Base-by-base conservation (phyloP, 208 protist species). In the Balamuthia mandrillaris region DNA sequence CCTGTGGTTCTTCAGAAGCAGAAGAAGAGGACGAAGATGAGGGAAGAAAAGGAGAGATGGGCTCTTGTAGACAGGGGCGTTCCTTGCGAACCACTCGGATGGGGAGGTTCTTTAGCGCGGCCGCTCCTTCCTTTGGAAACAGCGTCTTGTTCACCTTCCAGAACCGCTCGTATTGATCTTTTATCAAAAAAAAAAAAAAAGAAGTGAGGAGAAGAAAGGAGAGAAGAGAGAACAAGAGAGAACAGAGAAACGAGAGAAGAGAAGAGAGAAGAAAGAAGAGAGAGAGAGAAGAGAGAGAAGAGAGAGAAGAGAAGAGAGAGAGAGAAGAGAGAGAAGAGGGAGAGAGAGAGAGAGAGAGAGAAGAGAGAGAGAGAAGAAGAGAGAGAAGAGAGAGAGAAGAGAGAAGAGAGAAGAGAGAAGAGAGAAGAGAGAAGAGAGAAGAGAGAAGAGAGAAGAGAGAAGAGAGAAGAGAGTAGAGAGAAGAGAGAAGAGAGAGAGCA, bases 111-210 rank as follows among this genome's bases (percentile, higher is more conserved):
- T 58, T 78, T n/a, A 78, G 70, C 0, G 14, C 47, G 6, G 37
- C 29, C 70, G 39, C 58, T n/a, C n/a, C n/a, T n/a, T 79, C 70
- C 29, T 77, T 39, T 39, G 70, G 70, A 33, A 56, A 79, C 27
- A 79, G 47, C 3, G 60, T 42, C n/a, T 79, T 49, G 27, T 79
- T 79, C 70, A 79, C 70, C 31, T 79, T 49, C 70, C 70, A 79
- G 44, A 79, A 79, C 39, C 70, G 70, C 70, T 79, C 60, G 70
- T 60, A 79, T 9, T 79, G 52, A 35, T 79, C 70, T 79, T 65
- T 7, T 35, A 35, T 37, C 35, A 0, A 37, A 45, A 1, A 54
- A 12, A 54, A 68, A 29, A 68, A 1, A 47, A 47, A 0, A 33
- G 14, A n/a, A 6, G 39, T 35, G 58, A 2, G 0, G 31, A 6